phyloP scores from a whole-genome alignment of 2,329 filamentous ascomycete species.

The Karstenula rhodostoma region DNA sequence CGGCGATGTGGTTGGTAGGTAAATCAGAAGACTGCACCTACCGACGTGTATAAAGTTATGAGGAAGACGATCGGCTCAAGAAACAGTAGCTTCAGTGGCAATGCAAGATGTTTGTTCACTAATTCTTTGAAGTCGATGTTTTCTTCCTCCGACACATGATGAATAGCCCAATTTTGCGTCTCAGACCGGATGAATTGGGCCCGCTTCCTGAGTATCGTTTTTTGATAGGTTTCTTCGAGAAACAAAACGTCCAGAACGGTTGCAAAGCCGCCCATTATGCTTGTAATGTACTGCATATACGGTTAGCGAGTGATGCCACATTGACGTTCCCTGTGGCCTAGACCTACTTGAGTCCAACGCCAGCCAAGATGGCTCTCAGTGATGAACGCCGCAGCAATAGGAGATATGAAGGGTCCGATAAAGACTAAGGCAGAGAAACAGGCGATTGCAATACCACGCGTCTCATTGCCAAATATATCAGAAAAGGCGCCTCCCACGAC shows the following conservation, averaged over 20 bases:
- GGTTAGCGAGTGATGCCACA: background rate
- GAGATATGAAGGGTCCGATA: background rate
- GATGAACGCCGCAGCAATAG: background rate
- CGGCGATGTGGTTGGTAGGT: background rate
- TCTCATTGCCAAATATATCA: too few species aligned
- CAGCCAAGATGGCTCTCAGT: background rate
- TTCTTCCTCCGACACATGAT: background rate
- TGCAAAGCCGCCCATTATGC: background rate
- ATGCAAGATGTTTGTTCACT: background rate
- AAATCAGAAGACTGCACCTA: background rate
- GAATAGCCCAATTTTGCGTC: background rate
- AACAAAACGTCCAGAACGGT: background rate
- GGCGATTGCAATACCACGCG: too few species aligned
- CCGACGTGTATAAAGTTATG: background rate
- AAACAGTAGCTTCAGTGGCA: background rate
- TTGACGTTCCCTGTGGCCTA: background rate
- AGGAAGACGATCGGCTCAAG: background rate
- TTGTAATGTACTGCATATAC: background rate
- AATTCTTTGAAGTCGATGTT: background rate
- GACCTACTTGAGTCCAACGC: background rate
- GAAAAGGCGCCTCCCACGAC: too few species aligned
- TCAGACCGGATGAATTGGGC: background rate
- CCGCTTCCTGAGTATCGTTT: background rate
- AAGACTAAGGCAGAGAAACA: background rate
- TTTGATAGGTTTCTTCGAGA: slow-evolving; percentile 1